Evolutionary conservation across 139 green algal species (phyloP).

Genomic region (Chlorella sp.): DNA sequence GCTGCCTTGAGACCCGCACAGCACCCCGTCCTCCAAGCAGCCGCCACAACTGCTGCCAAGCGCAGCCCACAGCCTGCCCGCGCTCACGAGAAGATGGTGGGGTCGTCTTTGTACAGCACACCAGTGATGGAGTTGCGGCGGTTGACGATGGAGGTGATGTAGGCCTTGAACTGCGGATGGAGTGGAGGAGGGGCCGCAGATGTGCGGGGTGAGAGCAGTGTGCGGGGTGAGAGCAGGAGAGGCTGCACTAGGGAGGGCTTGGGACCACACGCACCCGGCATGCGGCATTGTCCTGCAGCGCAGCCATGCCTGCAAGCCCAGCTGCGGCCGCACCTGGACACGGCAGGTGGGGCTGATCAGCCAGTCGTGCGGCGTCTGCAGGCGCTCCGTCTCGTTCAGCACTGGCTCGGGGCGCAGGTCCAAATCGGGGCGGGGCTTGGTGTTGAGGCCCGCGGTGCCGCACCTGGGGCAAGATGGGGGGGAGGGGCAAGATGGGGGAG

Average conservation of each 20-base stretch:
- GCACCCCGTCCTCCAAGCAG: neutral
- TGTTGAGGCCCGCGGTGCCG: neutral
- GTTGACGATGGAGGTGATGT: slow-evolving; percentile 41
- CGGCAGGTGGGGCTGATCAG: neutral
- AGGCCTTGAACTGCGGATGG: slow-evolving; percentile 43
- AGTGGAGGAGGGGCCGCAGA: neutral
- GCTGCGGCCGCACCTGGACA: neutral
- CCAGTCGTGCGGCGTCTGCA: slow-evolving; percentile 22
- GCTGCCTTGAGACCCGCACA: neutral
- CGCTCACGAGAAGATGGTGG: slow-evolving; percentile 58
- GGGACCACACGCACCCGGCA: too few relatives aligned
- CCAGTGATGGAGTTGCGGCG: slow-evolving; percentile 64
- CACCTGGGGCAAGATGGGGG: neutral
- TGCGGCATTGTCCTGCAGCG: neutral
- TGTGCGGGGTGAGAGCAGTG: too few relatives aligned
- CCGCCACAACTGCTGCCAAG: neutral
- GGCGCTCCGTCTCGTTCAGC: slow-evolving; percentile 14
- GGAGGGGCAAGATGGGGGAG: neutral
- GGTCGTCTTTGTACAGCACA: slow-evolving; percentile 59
- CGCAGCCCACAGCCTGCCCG: neutral
- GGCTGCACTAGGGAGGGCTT: too few relatives aligned
- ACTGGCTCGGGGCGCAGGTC: neutral
- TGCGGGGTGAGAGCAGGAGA: too few relatives aligned
- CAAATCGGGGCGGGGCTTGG: neutral
- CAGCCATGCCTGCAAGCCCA: neutral